Conservation (phyloP, 768 basidiomycete species). For the Mycena belliarum region DNA sequence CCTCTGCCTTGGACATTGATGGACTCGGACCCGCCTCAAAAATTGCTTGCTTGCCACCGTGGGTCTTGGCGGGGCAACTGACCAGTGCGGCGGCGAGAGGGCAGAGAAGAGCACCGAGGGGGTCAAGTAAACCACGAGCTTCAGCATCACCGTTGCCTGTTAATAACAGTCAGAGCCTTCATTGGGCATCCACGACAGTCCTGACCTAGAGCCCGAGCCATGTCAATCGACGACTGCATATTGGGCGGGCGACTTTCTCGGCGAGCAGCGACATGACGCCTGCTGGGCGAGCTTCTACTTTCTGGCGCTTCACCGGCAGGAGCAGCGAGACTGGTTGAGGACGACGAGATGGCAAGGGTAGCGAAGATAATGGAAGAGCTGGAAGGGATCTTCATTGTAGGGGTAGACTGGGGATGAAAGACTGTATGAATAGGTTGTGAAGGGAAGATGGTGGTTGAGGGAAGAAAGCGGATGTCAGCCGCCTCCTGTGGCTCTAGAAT, state of each 20-base stretch:
- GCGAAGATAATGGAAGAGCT: constrained; percentile 51
- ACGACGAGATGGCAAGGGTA: constrained; percentile 50
- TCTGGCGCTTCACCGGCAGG: constrained; percentile 36
- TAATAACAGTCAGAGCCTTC: not conserved
- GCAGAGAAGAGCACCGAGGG: not conserved
- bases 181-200: not conserved
- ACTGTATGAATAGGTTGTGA: constrained; percentile 14
- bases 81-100: not conserved
- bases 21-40: constrained; percentile 1
- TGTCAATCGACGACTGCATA: constrained; percentile 15
- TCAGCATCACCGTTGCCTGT: not conserved
- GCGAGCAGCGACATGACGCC: constrained; percentile 5
- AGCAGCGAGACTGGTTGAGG: constrained; percentile 47
- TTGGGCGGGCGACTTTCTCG: constrained; percentile 15
- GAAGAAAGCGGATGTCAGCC: constrained; percentile 12
- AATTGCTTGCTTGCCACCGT: constrained; percentile 9
- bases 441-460: constrained; percentile 21
- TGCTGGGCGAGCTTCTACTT: constrained; percentile 18
- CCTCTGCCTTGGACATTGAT: not conserved
- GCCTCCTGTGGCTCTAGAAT: constrained; percentile 12
- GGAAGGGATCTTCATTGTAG: constrained; percentile 46
- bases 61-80: not conserved
- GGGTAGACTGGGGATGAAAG: constrained; percentile 8
- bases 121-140: constrained; percentile 5
- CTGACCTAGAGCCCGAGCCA: constrained; percentile 11